These are phyloP conservation scores for Lavandula angustifolia DNA, from an alignment of 257 asterid species.

Conservation along the genomic window DNA sequence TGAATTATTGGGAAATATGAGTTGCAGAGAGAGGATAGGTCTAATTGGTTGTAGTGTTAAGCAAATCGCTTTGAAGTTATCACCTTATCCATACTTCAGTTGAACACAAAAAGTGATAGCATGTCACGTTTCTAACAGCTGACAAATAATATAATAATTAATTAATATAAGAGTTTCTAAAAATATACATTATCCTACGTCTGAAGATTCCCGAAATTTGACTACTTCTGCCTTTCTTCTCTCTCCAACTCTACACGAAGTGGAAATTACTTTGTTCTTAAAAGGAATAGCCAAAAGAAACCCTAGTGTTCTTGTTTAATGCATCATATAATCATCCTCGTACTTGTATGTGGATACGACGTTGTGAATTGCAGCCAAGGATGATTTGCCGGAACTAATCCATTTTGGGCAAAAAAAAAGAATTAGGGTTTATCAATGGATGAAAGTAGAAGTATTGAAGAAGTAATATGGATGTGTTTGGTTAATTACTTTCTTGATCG, in stretches of 20 bases:
- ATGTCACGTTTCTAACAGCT: constrained; percentile 31
- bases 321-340: constrained; percentile 33
- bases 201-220: constrained; percentile 30
- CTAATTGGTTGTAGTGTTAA: constrained; percentile 36
- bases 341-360: constrained; percentile 48
- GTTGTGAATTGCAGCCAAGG: constrained; percentile 54
- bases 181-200: neutral
- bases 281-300: too few species aligned
- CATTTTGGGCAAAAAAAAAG: too few species aligned
- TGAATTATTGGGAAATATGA: constrained; percentile 29
- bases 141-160: too few species aligned
- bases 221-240: constrained; percentile 26
- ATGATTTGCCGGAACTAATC: constrained; percentile 52
- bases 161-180: too few species aligned
- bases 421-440: too few species aligned
- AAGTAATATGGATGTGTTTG: too few species aligned
- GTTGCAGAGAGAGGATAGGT: constrained; percentile 22
- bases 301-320: neutral
- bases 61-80: constrained; percentile 41
- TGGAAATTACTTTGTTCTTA: too few species aligned
- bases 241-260: too few species aligned
- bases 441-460: too few species aligned
- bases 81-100: constrained; percentile 40
- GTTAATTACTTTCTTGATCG: neutral
- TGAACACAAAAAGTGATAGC: constrained; percentile 13